These are phyloP conservation scores for Pseudogymnoascus sp. DNA, from an alignment of 2,329 filamentous ascomycete species.

Conservation along the genomic window DNA sequence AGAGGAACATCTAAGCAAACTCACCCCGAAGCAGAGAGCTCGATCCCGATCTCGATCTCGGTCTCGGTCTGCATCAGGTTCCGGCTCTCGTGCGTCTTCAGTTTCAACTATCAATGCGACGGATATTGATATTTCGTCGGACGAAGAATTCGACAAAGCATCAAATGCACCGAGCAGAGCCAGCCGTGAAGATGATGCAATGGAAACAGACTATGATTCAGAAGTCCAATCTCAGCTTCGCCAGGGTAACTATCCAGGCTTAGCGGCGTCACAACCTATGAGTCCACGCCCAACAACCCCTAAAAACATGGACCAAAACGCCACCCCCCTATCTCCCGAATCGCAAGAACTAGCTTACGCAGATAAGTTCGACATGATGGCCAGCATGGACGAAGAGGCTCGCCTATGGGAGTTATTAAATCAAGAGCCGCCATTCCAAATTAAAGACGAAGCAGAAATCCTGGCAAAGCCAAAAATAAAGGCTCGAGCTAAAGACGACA, in stretches of 20 bases:
- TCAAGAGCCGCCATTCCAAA: constrained; percentile 21
- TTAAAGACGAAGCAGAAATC: constrained; percentile 14
- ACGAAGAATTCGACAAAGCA: neutral
- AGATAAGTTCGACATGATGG: constrained; percentile 23
- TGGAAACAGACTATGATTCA: neutral
- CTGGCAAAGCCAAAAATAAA: neutral
- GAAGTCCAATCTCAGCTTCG: neutral
- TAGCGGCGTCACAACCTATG: neutral
- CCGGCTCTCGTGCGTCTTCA: neutral
- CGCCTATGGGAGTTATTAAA: constrained; percentile 24
- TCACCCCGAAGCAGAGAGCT: constrained; percentile 7
- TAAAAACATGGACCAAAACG: neutral
- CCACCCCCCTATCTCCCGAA: neutral
- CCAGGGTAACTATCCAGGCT: neutral
- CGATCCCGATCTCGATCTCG: constrained; percentile 14
- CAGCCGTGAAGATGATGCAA: constrained; percentile 7
- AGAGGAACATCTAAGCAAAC: constrained; percentile 18
- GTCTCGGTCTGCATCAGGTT: constrained; percentile 20
- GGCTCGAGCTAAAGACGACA: neutral
- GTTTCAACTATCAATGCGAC: neutral
- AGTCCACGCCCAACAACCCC: neutral
- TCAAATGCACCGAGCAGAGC: constrained; percentile 6
- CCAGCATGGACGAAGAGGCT: constrained; percentile 22
- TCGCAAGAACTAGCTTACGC: constrained; percentile 10
- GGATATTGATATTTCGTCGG: constrained; percentile 4